phyloP scores from a whole-genome alignment of 2,329 filamentous ascomycete genomes.

The Beauveria pseudobassiana region DNA sequence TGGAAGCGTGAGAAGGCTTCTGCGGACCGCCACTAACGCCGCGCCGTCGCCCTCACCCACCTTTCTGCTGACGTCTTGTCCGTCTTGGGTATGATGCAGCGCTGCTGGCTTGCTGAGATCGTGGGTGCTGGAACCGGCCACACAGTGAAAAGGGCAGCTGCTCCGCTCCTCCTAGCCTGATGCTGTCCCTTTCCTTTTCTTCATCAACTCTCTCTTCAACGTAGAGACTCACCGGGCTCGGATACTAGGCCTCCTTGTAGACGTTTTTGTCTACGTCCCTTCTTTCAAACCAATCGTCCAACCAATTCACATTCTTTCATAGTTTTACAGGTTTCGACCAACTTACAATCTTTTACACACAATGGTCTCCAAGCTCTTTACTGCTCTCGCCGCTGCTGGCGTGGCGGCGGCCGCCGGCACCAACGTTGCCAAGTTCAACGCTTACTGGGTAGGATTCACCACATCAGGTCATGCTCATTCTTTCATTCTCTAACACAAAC shows the following conservation, averaged over 20 bases:
- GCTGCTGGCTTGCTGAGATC: neutral
- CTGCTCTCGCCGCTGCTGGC: constrained; percentile 19
- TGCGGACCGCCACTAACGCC: neutral
- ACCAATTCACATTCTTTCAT: constrained; percentile 22
- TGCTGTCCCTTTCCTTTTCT: constrained; percentile 10
- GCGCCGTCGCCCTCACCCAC: neutral
- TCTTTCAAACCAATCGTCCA: constrained; percentile 26
- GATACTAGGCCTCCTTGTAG: constrained; percentile 25
- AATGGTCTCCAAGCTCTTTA: constrained; percentile 13
- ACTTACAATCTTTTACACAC: constrained; percentile 24
- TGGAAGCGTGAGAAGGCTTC: neutral
- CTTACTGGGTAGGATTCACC: constrained; percentile 29
- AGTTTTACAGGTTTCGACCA: constrained; percentile 23
- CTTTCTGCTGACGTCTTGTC: constrained; percentile 4
- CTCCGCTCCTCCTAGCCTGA: constrained; percentile 4
- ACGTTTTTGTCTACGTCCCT: constrained; percentile 32
- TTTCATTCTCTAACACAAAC: neutral
- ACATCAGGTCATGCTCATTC: neutral
- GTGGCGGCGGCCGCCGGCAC: constrained; percentile 18
- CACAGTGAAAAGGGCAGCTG: neutral
- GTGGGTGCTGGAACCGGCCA: neutral
- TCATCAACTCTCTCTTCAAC: constrained; percentile 20
- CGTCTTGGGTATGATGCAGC: neutral
- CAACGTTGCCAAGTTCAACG: constrained; percentile 23
- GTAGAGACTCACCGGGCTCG: constrained; percentile 20